Evolutionary conservation across 176 grass and related monocot genomes (phyloP).

Genomic region (Areca catechu): DNA sequence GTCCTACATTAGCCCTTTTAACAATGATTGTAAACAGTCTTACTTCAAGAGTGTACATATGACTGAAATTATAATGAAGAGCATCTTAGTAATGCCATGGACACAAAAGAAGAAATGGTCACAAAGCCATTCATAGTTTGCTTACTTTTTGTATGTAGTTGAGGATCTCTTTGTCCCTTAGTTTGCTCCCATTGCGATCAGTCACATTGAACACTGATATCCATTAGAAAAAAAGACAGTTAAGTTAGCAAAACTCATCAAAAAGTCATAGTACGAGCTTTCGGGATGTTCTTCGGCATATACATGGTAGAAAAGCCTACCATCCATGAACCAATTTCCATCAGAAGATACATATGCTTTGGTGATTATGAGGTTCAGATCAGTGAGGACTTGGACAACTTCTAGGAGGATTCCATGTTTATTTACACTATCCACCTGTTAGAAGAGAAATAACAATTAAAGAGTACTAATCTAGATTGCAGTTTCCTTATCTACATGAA

Average conservation of each 20-base stretch:
- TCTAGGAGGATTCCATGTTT: slow-evolving; percentile 13
- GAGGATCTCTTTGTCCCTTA: background rate
- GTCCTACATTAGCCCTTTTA: too few relatives aligned
- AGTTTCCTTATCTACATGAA: too few relatives aligned
- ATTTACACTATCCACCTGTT: slow-evolving; percentile 4
- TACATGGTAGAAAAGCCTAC: slow-evolving; percentile 1
- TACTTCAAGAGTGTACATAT: too few relatives aligned
- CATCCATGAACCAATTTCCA: slow-evolving; percentile 18
- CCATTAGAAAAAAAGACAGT: background rate
- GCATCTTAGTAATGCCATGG: too few relatives aligned
- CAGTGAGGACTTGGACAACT: slow-evolving; percentile 13
- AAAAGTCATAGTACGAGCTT: background rate
- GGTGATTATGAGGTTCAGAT: slow-evolving; percentile 3
- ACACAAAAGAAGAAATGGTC: background rate
- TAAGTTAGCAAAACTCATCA: background rate
- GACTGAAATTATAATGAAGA: too few relatives aligned
- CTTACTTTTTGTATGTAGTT: slow-evolving; percentile 10
- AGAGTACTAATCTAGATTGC: too few relatives aligned
- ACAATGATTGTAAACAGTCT: too few relatives aligned
- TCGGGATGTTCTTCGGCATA: background rate
- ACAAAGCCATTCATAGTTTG: background rate
- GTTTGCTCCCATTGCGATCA: slow-evolving; percentile 6
- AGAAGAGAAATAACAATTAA: too few relatives aligned
- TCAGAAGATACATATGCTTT: slow-evolving; percentile 16
- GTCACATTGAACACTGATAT: slow-evolving; percentile 16